These are phyloP conservation scores for Volvox reticuliferus DNA, from an alignment of 139 green algal species.

Conservation along the genomic window DNA sequence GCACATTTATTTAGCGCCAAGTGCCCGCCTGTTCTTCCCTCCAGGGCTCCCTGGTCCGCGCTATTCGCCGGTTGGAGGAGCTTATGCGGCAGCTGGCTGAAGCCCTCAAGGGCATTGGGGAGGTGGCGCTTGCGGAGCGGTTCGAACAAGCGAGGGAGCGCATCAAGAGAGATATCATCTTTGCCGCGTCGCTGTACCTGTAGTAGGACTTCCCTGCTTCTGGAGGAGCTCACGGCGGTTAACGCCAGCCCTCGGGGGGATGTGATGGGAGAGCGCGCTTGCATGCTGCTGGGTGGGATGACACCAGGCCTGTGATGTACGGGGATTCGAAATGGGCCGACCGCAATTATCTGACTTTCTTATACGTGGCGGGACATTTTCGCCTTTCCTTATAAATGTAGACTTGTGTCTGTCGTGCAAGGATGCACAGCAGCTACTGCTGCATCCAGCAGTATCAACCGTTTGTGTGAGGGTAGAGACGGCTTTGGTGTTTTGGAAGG, in stretches of 20 bases:
- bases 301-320: not conserved
- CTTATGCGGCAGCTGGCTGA: constrained; percentile 78
- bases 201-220: not conserved
- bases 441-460: too few relatives aligned
- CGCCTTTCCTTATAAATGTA: too few relatives aligned
- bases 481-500: too few relatives aligned
- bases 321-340: not conserved
- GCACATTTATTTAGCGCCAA: too few relatives aligned
- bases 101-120: constrained; percentile 76
- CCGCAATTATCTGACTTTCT: too few relatives aligned
- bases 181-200: constrained; percentile 94
- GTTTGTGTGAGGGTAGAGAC: too few relatives aligned
- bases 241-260: not conserved
- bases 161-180: constrained; percentile 93
- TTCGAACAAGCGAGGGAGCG: constrained; percentile 76
- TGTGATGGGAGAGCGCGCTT: not conserved
- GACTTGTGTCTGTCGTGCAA: too few relatives aligned
- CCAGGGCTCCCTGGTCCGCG: constrained; percentile 83
- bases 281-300: not conserved
- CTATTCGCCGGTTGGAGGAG: constrained; percentile 84
- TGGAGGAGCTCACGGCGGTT: not conserved
- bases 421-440: too few relatives aligned
- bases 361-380: too few relatives aligned
- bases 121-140: constrained; percentile 80
- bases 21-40: not conserved